These are phyloP conservation scores for Boletus speciosus DNA, from an alignment of 768 basidiomycete genomes.

Conservation along the genomic window DNA sequence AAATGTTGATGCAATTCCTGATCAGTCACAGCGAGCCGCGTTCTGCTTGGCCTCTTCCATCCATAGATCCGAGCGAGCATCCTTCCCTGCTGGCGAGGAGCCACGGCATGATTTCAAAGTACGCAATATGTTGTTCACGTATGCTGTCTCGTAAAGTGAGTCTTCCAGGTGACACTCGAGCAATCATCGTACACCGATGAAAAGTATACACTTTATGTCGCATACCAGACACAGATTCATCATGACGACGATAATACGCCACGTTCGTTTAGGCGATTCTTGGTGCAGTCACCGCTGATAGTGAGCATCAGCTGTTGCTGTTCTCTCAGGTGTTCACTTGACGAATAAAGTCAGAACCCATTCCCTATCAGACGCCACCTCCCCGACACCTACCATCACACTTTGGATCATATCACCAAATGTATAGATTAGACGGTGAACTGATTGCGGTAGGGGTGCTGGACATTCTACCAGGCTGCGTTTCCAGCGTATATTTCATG, in stretches of 20 bases:
- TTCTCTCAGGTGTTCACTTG: background rate
- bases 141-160: background rate
- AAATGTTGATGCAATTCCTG: conserved; percentile 20
- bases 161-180: conserved; percentile 64
- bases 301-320: conserved; percentile 39
- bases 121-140: conserved; percentile 1
- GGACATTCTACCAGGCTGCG: conserved; percentile 84
- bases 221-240: conserved; percentile 81
- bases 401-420: conserved; percentile 92
- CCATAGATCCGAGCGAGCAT: conserved; percentile 52
- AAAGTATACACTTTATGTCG: conserved; percentile 73
- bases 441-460: conserved; percentile 85
- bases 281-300: conserved; percentile 72
- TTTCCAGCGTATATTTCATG: conserved; percentile 87
- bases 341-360: conserved; percentile 49
- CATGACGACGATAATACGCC: conserved; percentile 54
- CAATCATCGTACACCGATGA: conserved; percentile 73
- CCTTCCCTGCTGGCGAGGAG: conserved; percentile 24
- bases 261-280: conserved; percentile 62
- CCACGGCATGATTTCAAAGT: conserved; percentile 62
- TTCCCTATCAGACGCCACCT: conserved; percentile 49
- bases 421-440: conserved; percentile 78
- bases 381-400: conserved; percentile 61
- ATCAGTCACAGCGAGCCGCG: conserved; percentile 6
- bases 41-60: conserved; percentile 49